Conservation (phyloP, 2,329 filamentous ascomycete genomes). For the Parasarocladium wereldwijsianum region DNA sequence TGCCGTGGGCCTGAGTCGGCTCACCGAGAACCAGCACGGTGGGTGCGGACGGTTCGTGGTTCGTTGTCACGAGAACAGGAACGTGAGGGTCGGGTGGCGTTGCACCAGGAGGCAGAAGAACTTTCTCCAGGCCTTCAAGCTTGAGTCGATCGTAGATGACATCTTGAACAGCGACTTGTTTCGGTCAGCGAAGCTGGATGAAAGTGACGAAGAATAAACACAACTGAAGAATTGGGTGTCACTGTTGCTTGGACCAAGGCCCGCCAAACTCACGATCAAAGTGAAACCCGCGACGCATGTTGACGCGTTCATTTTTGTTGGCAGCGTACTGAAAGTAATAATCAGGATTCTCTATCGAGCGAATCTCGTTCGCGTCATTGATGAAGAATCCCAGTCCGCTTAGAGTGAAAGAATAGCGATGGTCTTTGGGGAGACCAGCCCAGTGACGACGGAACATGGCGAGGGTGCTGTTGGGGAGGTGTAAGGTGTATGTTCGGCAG, state of each 20-base stretch:
- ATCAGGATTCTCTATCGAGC: conserved; percentile 50
- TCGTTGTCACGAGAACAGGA: conserved; percentile 45
- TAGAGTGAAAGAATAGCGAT: conserved; percentile 49
- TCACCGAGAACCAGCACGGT: conserved; percentile 67
- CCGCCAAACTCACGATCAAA: conserved; percentile 66
- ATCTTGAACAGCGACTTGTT: conserved; percentile 43
- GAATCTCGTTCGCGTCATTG: conserved; percentile 61
- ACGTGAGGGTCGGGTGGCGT: conserved; percentile 38
- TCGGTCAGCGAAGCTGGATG: not conserved
- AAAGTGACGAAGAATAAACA: not conserved
- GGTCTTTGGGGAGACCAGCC: conserved; percentile 56
- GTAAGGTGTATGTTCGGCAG: no score
- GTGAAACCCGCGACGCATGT: conserved; percentile 57
- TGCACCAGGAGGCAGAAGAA: conserved; percentile 48
- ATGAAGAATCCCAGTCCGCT: conserved; percentile 70
- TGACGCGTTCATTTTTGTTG: conserved; percentile 61
- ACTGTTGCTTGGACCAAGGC: no score
- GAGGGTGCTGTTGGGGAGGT: no score
- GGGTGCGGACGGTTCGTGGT: conserved; percentile 41
- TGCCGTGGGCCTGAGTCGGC: conserved; percentile 53
- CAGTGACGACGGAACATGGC: conserved; percentile 59
- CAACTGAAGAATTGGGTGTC: not conserved
- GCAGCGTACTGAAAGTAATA: conserved; percentile 62
- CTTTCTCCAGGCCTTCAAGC: conserved; percentile 40
- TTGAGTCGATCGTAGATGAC: conserved; percentile 48